These are phyloP conservation scores for Coffea humblotiana DNA, from an alignment of 305 asterid genomes.

Conservation along the genomic window DNA sequence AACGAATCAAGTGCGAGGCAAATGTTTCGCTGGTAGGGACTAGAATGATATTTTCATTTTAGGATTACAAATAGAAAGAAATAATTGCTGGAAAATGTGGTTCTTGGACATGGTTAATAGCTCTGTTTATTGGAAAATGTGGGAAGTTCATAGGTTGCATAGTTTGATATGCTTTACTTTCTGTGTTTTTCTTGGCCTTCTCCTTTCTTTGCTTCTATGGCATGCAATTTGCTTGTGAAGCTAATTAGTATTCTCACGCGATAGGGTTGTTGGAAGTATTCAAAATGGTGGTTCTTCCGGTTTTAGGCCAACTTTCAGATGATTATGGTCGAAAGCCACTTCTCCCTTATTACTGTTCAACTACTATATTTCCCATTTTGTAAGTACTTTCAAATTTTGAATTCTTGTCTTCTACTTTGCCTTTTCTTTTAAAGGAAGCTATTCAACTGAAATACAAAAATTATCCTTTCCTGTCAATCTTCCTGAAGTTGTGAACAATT, in stretches of 20 bases:
- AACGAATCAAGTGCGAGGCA: too few species aligned
- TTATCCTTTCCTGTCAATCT: not conserved
- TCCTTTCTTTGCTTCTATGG: constrained; percentile 6
- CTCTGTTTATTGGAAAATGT: not conserved
- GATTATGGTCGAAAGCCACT: constrained; percentile 94
- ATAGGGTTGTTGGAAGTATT: constrained; percentile 87
- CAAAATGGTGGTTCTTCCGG: constrained; percentile 90
- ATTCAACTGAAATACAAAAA: not conserved
- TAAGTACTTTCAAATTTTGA: constrained; percentile 31
- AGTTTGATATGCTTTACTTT: not conserved
- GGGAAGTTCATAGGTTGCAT: not conserved
- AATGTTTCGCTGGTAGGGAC: not conserved
- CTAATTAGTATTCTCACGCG: constrained; percentile 12
- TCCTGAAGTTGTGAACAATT: not conserved
- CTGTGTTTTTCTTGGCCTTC: not conserved
- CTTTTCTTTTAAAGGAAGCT: not conserved
- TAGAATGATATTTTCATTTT: not conserved
- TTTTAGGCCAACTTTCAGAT: constrained; percentile 94
- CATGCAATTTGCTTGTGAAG: constrained; percentile 1
- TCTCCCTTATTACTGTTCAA: constrained; percentile 80
- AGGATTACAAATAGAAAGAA: too few species aligned
- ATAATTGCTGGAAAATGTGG: not conserved
- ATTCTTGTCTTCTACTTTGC: too few species aligned
- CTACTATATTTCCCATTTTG: constrained; percentile 87
- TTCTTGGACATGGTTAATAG: not conserved